Conservation (phyloP, 257 asterid genomes). For the Craterostigma plantagineum region DNA sequence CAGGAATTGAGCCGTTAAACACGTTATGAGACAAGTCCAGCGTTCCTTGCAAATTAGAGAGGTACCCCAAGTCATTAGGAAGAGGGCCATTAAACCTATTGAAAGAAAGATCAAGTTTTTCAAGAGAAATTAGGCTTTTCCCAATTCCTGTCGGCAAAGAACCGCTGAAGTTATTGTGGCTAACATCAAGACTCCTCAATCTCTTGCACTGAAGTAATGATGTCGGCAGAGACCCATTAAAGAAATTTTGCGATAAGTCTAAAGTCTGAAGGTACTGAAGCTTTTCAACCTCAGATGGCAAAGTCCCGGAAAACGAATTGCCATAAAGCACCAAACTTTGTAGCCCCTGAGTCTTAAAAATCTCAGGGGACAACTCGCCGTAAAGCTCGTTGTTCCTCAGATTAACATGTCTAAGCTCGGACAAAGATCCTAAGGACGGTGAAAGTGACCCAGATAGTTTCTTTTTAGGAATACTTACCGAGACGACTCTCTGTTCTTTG, state of each 20-base stretch:
- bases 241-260: conserved; percentile 50
- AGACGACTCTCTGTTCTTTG: conserved; percentile 47
- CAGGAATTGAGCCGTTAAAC: conserved; percentile 59
- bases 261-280: conserved; percentile 42
- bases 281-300: conserved; percentile 54
- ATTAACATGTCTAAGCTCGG: conserved; percentile 65
- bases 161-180: conserved; percentile 46
- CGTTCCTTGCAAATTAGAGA: conserved; percentile 57
- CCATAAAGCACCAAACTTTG: conserved; percentile 84
- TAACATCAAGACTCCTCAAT: conserved; percentile 36
- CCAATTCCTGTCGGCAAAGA: conserved; percentile 48
- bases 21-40: conserved; percentile 64
- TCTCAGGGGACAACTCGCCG: conserved; percentile 45
- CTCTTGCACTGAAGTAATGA: conserved; percentile 42
- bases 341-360: conserved; percentile 34
- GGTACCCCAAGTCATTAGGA: conserved; percentile 50
- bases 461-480: conserved; percentile 60
- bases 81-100: conserved; percentile 42
- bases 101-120: conserved; percentile 45
- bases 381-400: conserved; percentile 42
- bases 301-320: conserved; percentile 55
- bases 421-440: conserved; percentile 57
- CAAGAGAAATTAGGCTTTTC: conserved; percentile 34
- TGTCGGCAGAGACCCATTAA: conserved; percentile 51
- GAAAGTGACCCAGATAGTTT: conserved; percentile 53